phyloP scores from a whole-genome alignment of 768 basidiomycete genomes.

The Nidularia pulvinata region DNA sequence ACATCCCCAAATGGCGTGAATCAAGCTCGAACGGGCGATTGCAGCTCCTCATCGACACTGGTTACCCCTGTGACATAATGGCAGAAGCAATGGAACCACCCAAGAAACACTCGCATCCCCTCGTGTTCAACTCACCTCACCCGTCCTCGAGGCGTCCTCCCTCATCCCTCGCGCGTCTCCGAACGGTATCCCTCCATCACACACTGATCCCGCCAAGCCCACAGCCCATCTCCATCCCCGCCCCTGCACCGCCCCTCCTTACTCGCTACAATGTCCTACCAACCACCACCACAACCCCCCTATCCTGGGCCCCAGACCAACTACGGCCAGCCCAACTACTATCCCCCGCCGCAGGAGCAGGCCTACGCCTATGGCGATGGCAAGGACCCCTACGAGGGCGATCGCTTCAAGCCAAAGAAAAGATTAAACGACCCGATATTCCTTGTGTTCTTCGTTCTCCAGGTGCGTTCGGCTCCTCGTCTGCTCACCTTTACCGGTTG shows the following conservation, averaged over 20 bases:
- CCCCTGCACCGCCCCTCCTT: not conserved
- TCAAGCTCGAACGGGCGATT: too few relatives aligned
- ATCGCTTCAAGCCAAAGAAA: constrained; percentile 67
- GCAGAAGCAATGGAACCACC: too few relatives aligned
- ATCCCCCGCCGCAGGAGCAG: constrained; percentile 17
- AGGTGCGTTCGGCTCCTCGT: constrained; percentile 34
- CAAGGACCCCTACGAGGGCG: constrained; percentile 58
- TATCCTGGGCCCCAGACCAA: constrained; percentile 38
- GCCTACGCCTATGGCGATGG: constrained; percentile 19
- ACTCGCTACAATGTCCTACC: not conserved
- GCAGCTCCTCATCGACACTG: too few relatives aligned
- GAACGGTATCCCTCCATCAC: too few relatives aligned
- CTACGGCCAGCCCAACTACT: constrained; percentile 27
- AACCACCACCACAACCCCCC: constrained; percentile 12
- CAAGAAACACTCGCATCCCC: too few relatives aligned
- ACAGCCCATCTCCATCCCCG: too few relatives aligned
- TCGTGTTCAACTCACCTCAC: too few relatives aligned
- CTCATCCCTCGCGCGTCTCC: too few relatives aligned
- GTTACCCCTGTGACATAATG: too few relatives aligned
- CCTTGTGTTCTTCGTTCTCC: constrained; percentile 69
- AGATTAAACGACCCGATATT: constrained; percentile 73
- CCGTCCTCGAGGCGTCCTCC: too few relatives aligned
- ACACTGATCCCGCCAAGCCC: too few relatives aligned
- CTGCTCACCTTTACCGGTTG: not conserved
- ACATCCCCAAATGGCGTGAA: too few relatives aligned